These are phyloP conservation scores for Ustilago sp. DNA, from an alignment of 1,284 basidiomycete genomes.

Conservation along the genomic window DNA sequence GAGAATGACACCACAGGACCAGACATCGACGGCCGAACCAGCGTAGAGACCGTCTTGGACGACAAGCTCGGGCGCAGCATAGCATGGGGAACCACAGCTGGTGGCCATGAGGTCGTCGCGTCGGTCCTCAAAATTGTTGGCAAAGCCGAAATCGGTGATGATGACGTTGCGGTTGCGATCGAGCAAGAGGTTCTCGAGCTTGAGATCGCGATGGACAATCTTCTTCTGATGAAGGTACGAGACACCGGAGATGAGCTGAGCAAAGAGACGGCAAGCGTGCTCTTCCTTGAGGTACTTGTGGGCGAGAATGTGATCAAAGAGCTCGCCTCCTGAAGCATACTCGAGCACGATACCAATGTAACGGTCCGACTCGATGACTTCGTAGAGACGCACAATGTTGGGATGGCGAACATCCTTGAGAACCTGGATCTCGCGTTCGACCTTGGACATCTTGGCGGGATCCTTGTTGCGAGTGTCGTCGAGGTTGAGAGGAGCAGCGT, in stretches of 20 bases:
- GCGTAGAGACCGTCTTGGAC: conserved; percentile 97
- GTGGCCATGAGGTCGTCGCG: conserved; percentile 98
- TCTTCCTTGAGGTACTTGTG: conserved; percentile 96
- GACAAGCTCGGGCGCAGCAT: conserved; percentile 98
- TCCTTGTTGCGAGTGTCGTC: conserved; percentile 52
- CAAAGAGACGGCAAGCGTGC: conserved; percentile 95
- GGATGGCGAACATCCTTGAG: conserved; percentile 93
- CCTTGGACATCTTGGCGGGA: conserved; percentile 86
- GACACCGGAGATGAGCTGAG: conserved; percentile 97
- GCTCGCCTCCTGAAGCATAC: conserved; percentile 93
- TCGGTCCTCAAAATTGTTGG: conserved; percentile 86
- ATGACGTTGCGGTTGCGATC: conserved; percentile 98
- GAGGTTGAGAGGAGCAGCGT: conserved; percentile 65
- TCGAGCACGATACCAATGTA: conserved; percentile 99
- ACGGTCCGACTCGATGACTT: conserved; percentile 99
- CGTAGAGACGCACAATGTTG: conserved; percentile 97
- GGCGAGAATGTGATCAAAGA: conserved; percentile 98
- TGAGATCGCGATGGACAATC: conserved; percentile 98
- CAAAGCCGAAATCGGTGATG: conserved; percentile 99
- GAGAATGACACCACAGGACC: conserved; percentile 98
- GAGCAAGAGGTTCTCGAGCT: conserved; percentile 96
- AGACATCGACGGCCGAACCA: conserved; percentile 98
- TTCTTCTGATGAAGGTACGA: conserved; percentile 99
- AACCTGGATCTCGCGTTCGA: conserved; percentile 97
- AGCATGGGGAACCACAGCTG: conserved; percentile 95